These are phyloP conservation scores for Coemansia sp. DNA, from an alignment of 192 early-diverging fungal species.

Conservation along the genomic window DNA sequence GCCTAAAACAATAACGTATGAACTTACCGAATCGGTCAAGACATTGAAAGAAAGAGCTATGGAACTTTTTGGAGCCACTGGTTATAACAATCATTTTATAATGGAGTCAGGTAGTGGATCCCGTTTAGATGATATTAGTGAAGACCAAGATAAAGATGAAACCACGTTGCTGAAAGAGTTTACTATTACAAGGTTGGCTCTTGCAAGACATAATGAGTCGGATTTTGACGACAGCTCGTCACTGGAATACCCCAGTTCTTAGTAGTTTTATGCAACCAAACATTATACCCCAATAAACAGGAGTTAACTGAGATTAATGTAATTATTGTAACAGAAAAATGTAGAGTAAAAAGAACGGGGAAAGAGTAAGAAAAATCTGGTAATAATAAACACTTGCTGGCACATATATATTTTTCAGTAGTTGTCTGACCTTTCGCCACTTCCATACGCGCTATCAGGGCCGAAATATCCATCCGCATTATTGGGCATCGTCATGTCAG, in stretches of 20 bases:
- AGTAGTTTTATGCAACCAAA: background rate
- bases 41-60: background rate
- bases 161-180: no score
- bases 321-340: slow-evolving; percentile 4
- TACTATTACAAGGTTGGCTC: no score
- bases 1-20: background rate
- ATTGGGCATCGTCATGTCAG: slow-evolving; percentile 11
- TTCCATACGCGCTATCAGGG: slow-evolving; percentile 11
- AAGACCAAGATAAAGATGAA: no score
- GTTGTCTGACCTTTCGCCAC: slow-evolving; percentile 14
- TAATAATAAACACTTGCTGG: background rate
- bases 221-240: no score
- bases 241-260: background rate
- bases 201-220: no score
- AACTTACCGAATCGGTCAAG: background rate
- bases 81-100: background rate
- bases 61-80: background rate
- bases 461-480: background rate
- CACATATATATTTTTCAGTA: slow-evolving; percentile 4
- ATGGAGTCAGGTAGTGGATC: no score
- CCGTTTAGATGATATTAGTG: no score
- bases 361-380: background rate
- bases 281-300: no score
- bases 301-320: background rate
- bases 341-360: background rate